These are phyloP conservation scores for Trypanosoma cruzi DNA, from an alignment of 208 protist genomes.

Conservation along the genomic window DNA sequence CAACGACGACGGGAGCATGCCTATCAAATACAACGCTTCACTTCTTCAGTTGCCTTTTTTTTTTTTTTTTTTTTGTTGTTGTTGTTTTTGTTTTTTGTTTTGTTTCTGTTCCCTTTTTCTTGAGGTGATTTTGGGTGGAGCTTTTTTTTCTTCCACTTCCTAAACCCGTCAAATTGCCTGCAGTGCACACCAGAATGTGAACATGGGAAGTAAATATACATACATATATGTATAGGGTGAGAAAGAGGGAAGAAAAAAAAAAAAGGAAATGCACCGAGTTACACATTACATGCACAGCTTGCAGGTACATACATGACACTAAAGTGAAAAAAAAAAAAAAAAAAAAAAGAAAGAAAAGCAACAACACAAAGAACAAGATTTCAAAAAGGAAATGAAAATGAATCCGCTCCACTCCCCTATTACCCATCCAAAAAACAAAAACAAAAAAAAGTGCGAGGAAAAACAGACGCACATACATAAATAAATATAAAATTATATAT, in stretches of 20 bases:
- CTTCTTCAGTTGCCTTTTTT: neutral
- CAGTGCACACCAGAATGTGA: neutral
- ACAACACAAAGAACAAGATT: conserved; percentile 16
- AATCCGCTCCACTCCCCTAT: too few relatives aligned
- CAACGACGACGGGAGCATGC: neutral
- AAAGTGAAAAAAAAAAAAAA: neutral
- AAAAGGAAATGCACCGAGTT: neutral
- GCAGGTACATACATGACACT: too few relatives aligned
- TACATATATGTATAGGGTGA: neutral
- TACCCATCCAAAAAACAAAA: neutral
- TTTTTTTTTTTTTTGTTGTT: too few relatives aligned
- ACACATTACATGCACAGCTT: too few relatives aligned
- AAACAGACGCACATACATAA: neutral
- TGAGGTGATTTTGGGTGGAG: neutral
- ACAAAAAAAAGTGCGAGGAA: neutral
- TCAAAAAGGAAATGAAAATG: neutral
- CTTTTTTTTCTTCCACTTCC: neutral
- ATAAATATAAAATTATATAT: too few relatives aligned
- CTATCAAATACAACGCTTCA: neutral
- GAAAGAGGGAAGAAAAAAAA: neutral
- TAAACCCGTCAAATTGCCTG: neutral
- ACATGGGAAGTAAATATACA: neutral
- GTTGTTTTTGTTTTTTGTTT: neutral
- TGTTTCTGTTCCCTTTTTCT: too few relatives aligned
- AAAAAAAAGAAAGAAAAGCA: conserved; percentile 24